phyloP scores from a whole-genome alignment of 2,329 filamentous ascomycete species.

The Metarhizium rileyi region DNA sequence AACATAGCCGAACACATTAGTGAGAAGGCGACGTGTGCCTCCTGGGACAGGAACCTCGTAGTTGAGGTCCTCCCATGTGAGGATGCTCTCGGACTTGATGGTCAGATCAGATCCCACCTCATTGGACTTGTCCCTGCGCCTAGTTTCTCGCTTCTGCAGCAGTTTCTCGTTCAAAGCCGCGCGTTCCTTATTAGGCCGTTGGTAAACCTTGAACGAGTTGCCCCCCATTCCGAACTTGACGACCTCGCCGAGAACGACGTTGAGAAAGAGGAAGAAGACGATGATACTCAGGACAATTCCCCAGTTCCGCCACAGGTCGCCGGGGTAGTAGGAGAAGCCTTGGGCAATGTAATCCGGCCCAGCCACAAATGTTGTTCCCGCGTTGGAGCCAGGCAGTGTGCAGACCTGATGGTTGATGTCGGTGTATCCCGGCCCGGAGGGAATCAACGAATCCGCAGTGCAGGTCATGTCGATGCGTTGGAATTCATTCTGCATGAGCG shows the following conservation, averaged over 20 bases:
- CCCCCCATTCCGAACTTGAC: constrained; percentile 72
- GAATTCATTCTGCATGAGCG: constrained; percentile 85
- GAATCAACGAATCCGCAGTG: constrained; percentile 56
- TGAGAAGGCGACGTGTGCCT: constrained; percentile 45
- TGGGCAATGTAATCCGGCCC: constrained; percentile 60
- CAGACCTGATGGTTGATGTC: constrained; percentile 71
- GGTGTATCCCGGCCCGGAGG: constrained; percentile 58
- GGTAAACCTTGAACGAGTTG: constrained; percentile 70
- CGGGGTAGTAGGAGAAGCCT: constrained; percentile 56
- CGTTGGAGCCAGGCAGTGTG: constrained; percentile 61
- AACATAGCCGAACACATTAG: constrained; percentile 56
- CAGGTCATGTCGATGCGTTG: constrained; percentile 59
- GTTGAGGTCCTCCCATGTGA: constrained; percentile 80
- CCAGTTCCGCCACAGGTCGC: constrained; percentile 73
- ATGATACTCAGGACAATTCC: constrained; percentile 73
- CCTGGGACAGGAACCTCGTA: constrained; percentile 59
- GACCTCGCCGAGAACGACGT: constrained; percentile 69
- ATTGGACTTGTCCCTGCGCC: constrained; percentile 36
- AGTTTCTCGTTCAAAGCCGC: constrained; percentile 56
- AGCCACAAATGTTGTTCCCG: constrained; percentile 53
- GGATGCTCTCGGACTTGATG: constrained; percentile 52
- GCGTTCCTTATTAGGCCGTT: constrained; percentile 58
- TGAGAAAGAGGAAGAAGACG: constrained; percentile 62
- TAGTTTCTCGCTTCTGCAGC: constrained; percentile 46
- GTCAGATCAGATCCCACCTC: constrained; percentile 39